Percentiles rank a stretch among this genome's conserved stretches.
Evolutionary conservation across 331 rosid species (phyloP).

Genomic region (Cydonia oblonga): DNA sequence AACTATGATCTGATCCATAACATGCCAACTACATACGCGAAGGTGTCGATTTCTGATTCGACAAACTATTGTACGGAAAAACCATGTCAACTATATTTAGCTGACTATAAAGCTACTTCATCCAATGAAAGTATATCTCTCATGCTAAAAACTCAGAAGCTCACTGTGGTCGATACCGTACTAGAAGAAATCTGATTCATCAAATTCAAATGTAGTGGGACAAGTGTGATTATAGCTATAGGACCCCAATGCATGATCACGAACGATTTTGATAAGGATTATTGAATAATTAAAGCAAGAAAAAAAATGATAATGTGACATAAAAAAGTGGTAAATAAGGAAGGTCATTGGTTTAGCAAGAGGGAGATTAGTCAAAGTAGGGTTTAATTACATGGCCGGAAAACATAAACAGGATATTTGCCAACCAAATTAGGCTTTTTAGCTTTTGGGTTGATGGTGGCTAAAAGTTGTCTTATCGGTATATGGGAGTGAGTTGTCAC

Average conservation of each 20-base stretch:
- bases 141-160: not conserved
- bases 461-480: constrained; percentile 26
- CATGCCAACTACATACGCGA: not conserved
- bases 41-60: not conserved
- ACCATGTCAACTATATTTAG: not conserved
- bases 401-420: constrained; percentile 22
- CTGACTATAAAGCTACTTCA: not conserved
- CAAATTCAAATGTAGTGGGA: constrained; percentile 20
- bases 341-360: not conserved
- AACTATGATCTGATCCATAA: not conserved
- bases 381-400: constrained; percentile 26
- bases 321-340: not conserved
- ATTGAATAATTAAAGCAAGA: constrained; percentile 26
- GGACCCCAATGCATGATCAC: constrained; percentile 29
- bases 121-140: not conserved
- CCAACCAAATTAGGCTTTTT: constrained; percentile 18
- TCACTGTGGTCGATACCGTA: constrained; percentile 9
- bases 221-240: constrained; percentile 15
- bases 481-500: constrained; percentile 49
- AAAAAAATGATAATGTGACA: constrained; percentile 14
- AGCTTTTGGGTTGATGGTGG: constrained; percentile 17
- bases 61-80: not conserved
- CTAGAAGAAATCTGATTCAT: constrained; percentile 8
- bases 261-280: constrained; percentile 16
- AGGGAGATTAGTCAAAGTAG: constrained; percentile 17